These are phyloP conservation scores for Penicillium cosmopolitanum DNA, from an alignment of 495 filamentous ascomycete genomes.

Conservation along the genomic window DNA sequence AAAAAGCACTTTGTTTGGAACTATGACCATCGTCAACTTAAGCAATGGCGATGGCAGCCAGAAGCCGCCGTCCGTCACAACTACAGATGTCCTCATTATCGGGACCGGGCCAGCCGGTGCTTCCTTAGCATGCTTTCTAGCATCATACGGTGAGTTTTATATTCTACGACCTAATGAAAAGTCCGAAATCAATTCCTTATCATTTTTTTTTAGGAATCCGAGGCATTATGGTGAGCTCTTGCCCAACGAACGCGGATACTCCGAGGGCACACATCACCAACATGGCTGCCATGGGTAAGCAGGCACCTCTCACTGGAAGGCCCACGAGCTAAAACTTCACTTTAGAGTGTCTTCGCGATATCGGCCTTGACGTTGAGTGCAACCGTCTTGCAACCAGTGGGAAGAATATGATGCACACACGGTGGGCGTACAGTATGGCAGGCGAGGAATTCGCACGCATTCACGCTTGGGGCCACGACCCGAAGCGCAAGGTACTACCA, in stretches of 20 bases:
- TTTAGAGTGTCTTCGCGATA: slow-evolving; percentile 58
- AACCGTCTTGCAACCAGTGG: slow-evolving; percentile 39
- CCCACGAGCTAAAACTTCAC: slow-evolving; percentile 15
- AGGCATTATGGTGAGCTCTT: slow-evolving; percentile 52
- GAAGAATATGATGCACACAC: slow-evolving; percentile 49
- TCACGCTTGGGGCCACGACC: slow-evolving; percentile 56
- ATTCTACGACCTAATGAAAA: not conserved
- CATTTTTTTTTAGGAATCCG: slow-evolving; percentile 35
- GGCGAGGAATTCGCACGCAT: slow-evolving; percentile 58
- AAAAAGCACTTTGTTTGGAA: not conserved
- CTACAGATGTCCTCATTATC: slow-evolving; percentile 55
- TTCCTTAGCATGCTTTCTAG: slow-evolving; percentile 57
- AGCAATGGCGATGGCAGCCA: slow-evolving; percentile 10
- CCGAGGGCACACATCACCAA: slow-evolving; percentile 62
- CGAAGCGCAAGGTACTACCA: slow-evolving; percentile 36
- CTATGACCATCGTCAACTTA: slow-evolving; percentile 19
- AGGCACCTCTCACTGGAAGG: not conserved
- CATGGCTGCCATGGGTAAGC: slow-evolving; percentile 48
- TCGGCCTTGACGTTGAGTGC: slow-evolving; percentile 54
- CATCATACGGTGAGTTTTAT: slow-evolving; percentile 45
- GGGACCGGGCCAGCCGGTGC: slow-evolving; percentile 61
- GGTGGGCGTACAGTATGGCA: slow-evolving; percentile 57
- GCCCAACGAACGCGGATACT: slow-evolving; percentile 52
- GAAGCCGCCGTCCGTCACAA: slow-evolving; percentile 3
- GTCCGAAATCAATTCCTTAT: slow-evolving; percentile 1